Conservation (phyloP, 1,139 yeast species). For the Yamadazyma aaseri region DNA sequence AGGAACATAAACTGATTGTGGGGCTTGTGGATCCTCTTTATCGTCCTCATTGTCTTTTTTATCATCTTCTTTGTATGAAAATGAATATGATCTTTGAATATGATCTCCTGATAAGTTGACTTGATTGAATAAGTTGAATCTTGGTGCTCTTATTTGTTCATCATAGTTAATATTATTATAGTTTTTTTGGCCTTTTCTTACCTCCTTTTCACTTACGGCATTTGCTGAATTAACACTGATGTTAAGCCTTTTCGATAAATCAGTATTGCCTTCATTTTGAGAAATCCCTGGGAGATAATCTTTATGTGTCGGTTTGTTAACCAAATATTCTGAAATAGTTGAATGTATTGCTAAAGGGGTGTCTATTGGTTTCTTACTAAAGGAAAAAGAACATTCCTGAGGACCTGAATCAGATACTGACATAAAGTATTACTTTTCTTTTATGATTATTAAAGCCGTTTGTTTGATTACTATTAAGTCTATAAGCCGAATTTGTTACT, state of each 20-base stretch:
- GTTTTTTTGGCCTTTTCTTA: slow-evolving; percentile 1
- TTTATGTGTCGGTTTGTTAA: neutral
- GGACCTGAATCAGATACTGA: slow-evolving; percentile 1
- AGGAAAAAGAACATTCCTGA: slow-evolving; percentile 29
- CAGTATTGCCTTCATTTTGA: neutral
- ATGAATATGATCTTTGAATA: slow-evolving; percentile 4
- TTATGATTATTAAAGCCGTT: too few species aligned
- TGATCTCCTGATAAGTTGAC: slow-evolving; percentile 5
- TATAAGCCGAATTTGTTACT: too few species aligned
- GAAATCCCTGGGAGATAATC: neutral
- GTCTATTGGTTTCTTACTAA: slow-evolving; percentile 37
- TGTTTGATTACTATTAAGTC: too few species aligned
- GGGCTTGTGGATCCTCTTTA: slow-evolving; percentile 1
- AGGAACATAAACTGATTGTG: slow-evolving; percentile 29
- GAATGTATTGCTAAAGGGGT: slow-evolving; percentile 22
- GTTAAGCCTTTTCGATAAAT: slow-evolving; percentile 1
- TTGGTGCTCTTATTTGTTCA: slow-evolving; percentile 46
- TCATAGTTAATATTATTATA: slow-evolving; percentile 37
- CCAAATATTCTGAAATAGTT: slow-evolving; percentile 32
- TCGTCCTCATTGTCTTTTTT: slow-evolving; percentile 1
- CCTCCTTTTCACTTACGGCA: slow-evolving; percentile 9
- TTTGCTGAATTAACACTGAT: slow-evolving; percentile 7
- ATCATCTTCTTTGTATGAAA: slow-evolving; percentile 5
- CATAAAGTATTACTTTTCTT: too few species aligned
- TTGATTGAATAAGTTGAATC: slow-evolving; percentile 24